phyloP scores from a whole-genome alignment of 164 flowering plant genomes.

The Kingdonia uniflora region DNA sequence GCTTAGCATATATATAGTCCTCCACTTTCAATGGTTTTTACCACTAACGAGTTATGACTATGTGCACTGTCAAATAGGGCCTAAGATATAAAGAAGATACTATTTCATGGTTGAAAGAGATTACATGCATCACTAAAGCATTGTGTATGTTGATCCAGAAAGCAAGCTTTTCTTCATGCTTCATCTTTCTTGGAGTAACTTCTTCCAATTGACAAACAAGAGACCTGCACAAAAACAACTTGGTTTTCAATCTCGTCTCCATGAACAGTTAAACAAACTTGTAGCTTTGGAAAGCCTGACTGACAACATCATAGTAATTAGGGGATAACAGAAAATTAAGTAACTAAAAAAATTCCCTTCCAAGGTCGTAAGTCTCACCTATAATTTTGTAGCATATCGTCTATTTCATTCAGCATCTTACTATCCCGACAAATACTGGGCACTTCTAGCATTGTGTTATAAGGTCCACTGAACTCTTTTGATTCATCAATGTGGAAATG shows the following conservation, averaged over 20 bases:
- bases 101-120: background rate
- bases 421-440: conserved; percentile 55
- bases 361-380: conserved; percentile 28
- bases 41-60: too few species aligned
- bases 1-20: too few species aligned
- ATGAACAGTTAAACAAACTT: too few species aligned
- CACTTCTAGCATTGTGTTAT: conserved; percentile 85
- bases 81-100: too few species aligned
- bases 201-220: conserved; percentile 31
- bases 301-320: too few species aligned
- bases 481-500: conserved; percentile 70
- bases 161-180: conserved; percentile 81
- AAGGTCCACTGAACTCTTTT: conserved; percentile 82
- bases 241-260: background rate
- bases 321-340: too few species aligned
- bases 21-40: too few species aligned
- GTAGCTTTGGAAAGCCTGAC: too few species aligned
- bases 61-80: too few species aligned
- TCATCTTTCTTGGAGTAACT: conserved; percentile 33
- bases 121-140: conserved; percentile 97
- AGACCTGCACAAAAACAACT: conserved; percentile 23
- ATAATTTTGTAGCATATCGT: conserved; percentile 50
- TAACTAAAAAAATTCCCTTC: too few species aligned
- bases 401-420: conserved; percentile 49
- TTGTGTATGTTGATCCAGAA: conserved; percentile 96